Evolutionary conservation across 345 rosid genomes (phyloP), one percentile per base, ranked within the genome.

Genomic region (Limnanthes douglasii): DNA sequence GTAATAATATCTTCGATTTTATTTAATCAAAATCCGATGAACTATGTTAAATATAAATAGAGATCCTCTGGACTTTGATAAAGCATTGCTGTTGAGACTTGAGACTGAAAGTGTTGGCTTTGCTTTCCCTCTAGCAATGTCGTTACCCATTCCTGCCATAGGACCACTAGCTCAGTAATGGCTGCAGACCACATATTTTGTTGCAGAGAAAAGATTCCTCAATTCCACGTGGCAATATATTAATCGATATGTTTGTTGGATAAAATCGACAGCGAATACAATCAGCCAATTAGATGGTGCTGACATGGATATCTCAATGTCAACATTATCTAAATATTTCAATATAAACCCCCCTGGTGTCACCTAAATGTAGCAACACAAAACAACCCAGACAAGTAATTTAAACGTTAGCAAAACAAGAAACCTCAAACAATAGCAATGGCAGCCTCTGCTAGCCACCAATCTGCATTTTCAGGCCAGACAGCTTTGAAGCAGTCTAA

Each of bases 401-500:
- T 5, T 11, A 16, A 15, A 6, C 39, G 6, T 8, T 25, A 28
- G n/a, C n/a, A 19, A 15, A 12, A 6, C 1, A 8, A 11, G 1
- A 13, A 6, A 28, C 30, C n/a, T 42, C 25, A n/a, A n/a, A n/a
- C n/a, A n/a, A n/a, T n/a, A 23, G 5, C 13, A 37, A 86, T 86
- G 97, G 94, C 97, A 40, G 84, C 92, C 42, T 75, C 88, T 27
- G 85, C 75, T 32, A 51, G 73, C 57, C 97, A 86, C 30, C 93
- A 75, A 38, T 73, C 94, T 8, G 71, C 96, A 15, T 78, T 81
- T 40, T 69, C 79, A 3, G 92, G 96, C 21, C 79, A 74, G 60
- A 60, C 76, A 6, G 72, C 86, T 3, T 43, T 88, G 57, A 73
- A 60, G 62, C 74, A 64, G 15, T 50, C 93, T 44, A 78, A 68